These are phyloP conservation scores for Microcyclospora pomicola DNA, from an alignment of 2,329 filamentous ascomycete genomes.

Conservation along the genomic window DNA sequence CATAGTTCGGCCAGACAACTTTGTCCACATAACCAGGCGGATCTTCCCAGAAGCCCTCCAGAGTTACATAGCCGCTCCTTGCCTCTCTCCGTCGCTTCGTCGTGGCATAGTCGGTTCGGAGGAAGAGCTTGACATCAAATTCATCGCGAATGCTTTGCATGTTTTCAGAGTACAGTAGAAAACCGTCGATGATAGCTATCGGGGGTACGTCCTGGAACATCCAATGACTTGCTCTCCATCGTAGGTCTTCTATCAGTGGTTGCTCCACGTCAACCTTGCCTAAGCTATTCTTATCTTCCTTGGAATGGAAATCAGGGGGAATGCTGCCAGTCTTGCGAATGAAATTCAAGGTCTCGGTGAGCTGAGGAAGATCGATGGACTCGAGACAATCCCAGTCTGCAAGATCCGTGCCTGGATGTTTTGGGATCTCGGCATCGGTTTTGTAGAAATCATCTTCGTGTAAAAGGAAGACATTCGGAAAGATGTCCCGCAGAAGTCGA, in stretches of 20 bases:
- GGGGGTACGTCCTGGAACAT: conserved; percentile 16
- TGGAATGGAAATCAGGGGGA: conserved; percentile 38
- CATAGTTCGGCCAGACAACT: conserved; percentile 94
- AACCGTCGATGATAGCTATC: conserved; percentile 73
- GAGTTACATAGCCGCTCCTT: conserved; percentile 62
- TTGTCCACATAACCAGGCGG: conserved; percentile 88
- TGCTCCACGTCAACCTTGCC: conserved; percentile 27
- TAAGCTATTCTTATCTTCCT: conserved; percentile 45
- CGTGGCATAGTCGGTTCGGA: conserved; percentile 52
- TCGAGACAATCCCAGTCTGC: conserved; percentile 87
- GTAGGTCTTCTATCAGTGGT: conserved; percentile 17
- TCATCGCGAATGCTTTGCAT: conserved; percentile 39
- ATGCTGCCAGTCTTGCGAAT: conserved; percentile 55
- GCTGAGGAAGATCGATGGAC: conserved; percentile 56
- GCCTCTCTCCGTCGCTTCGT: conserved; percentile 54
- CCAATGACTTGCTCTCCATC: conserved; percentile 15
- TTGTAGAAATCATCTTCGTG: conserved; percentile 96
- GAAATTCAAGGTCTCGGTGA: conserved; percentile 53
- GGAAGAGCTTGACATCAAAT: conserved; percentile 65
- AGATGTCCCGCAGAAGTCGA: conserved; percentile 67
- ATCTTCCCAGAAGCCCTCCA: conserved; percentile 85
- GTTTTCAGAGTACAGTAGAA: conserved; percentile 61
- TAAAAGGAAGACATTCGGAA: conserved; percentile 60
- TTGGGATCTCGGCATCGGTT: conserved; percentile 53
- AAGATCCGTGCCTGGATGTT: conserved; percentile 34